A percentile compares a stretch with the other conserved stretches of the same genome.
Conservation (phyloP, 2,329 filamentous ascomycete species). For the Fonsecaea pedrosoi region DNA sequence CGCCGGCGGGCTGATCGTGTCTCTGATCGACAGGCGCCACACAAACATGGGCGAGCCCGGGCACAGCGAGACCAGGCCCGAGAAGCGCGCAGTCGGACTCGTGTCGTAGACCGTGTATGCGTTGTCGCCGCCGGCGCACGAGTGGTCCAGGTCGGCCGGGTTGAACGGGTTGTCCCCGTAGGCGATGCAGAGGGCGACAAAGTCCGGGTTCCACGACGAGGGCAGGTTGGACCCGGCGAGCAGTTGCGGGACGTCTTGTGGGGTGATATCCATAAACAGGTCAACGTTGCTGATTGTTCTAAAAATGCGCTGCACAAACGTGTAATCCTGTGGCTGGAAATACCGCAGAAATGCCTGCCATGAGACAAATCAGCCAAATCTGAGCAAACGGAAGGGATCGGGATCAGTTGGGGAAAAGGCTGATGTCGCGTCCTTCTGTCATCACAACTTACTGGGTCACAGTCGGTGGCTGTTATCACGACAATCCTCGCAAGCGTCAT, state of each 20-base stretch:
- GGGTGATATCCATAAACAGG: not conserved
- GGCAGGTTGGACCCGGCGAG: constrained; percentile 1
- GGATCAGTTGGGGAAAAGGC: not conserved
- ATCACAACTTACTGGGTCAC: constrained; percentile 14
- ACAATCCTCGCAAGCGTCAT: constrained; percentile 22
- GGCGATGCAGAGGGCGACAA: constrained; percentile 1
- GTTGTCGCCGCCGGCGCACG: constrained; percentile 1
- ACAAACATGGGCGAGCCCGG: not conserved
- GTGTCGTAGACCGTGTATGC: constrained; percentile 1
- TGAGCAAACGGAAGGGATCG: too few species aligned
- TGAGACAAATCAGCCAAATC: too few species aligned
- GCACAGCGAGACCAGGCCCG: constrained; percentile 7
- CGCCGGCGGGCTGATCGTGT: constrained; percentile 5
- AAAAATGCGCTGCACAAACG: constrained; percentile 20
- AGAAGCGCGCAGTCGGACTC: not conserved
- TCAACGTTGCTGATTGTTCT: constrained; percentile 17
- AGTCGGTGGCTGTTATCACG: constrained; percentile 8
- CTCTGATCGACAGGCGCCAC: not conserved
- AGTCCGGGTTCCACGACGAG: not conserved
- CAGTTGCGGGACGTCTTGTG: not conserved
- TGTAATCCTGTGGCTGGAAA: constrained; percentile 15
- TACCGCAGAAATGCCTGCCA: constrained; percentile 16
- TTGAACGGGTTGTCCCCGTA: constrained; percentile 2
- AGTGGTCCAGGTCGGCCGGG: not conserved
- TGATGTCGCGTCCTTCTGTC: not conserved